Conservation (phyloP, 257 asterid species). For the Solanum boliviense region DNA sequence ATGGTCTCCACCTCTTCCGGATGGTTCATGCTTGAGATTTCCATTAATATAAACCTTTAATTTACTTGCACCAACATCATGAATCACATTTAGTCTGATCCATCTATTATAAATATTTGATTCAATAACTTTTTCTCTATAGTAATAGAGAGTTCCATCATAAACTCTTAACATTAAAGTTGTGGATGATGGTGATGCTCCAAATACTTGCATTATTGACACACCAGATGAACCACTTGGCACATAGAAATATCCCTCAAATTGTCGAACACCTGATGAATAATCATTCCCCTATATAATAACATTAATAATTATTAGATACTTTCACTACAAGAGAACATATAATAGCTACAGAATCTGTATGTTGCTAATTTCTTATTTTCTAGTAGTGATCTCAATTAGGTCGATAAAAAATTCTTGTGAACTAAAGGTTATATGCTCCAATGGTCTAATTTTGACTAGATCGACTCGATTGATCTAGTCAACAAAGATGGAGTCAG, state of each 20-base stretch:
- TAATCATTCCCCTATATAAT: conserved; percentile 20
- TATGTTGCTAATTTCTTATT: background rate
- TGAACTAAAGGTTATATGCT: background rate
- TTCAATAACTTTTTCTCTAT: background rate
- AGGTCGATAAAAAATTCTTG: too few relatives aligned
- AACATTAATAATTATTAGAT: background rate
- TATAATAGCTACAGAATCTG: background rate
- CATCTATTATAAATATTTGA: conserved; percentile 13
- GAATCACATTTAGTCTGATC: conserved; percentile 27
- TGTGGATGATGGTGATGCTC: conserved; percentile 17
- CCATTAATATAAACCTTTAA: conserved; percentile 16
- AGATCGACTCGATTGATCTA: background rate
- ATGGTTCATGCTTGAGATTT: background rate
- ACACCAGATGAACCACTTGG: conserved; percentile 25
- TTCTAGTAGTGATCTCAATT: too few relatives aligned
- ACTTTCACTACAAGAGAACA: background rate
- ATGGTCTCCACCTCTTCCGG: conserved; percentile 12
- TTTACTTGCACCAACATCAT: conserved; percentile 10
- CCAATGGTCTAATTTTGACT: background rate
- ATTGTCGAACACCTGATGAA: conserved; percentile 26
- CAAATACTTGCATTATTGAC: conserved; percentile 29
- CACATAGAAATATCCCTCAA: conserved; percentile 19
- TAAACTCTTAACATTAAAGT: conserved; percentile 22
- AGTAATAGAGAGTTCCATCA: conserved; percentile 16
- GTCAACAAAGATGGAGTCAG: background rate